A percentile compares a stretch with the other conserved stretches of the same genome.
Evolutionary conservation across 371 early-diverging fungal species (phyloP).

Genomic region (Syncephalastrum sp.): DNA sequence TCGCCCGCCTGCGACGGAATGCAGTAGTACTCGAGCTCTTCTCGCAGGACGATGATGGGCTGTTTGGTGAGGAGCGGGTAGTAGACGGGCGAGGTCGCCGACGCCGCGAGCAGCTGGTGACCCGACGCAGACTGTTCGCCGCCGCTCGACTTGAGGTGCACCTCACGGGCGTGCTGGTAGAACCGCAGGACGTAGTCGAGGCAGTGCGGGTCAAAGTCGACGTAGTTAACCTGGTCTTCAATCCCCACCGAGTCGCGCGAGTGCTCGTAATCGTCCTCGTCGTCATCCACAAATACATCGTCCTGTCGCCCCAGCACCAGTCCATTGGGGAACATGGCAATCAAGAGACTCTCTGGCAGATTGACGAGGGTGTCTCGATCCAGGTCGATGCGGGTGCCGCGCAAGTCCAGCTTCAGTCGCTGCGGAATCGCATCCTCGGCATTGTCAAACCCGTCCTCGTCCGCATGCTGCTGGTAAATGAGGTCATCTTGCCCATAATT

Average conservation of each 20-base stretch:
- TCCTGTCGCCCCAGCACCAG: slow-evolving; percentile 57
- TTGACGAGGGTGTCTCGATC: slow-evolving; percentile 72
- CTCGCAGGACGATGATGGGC: slow-evolving; percentile 66
- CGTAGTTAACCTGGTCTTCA: slow-evolving; percentile 56
- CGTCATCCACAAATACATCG: slow-evolving; percentile 46
- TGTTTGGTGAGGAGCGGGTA: slow-evolving; percentile 67
- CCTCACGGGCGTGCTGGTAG: slow-evolving; percentile 35
- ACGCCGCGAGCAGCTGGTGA: slow-evolving; percentile 23
- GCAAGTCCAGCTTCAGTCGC: slow-evolving; percentile 64
- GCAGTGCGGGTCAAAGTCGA: slow-evolving; percentile 67
- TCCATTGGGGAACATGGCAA: slow-evolving; percentile 86
- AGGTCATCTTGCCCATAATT: slow-evolving; percentile 27
- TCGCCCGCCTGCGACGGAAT: slow-evolving; percentile 33
- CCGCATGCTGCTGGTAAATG: slow-evolving; percentile 33
- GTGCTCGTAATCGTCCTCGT: slow-evolving; percentile 47
- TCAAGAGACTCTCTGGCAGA: slow-evolving; percentile 75
- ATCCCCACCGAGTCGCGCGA: slow-evolving; percentile 52
- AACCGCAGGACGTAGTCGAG: slow-evolving; percentile 62
- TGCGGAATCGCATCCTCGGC: slow-evolving; percentile 52
- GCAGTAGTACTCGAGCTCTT: slow-evolving; percentile 65
- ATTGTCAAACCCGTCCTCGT: slow-evolving; percentile 36
- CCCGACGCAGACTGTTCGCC: slow-evolving; percentile 10
- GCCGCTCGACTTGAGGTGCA: slow-evolving; percentile 20
- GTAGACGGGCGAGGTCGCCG: slow-evolving; percentile 36
- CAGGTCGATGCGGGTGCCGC: slow-evolving; percentile 70